These are phyloP conservation scores for Citeromyces matritensis DNA, from an alignment of 805 yeast species.

Conservation along the genomic window DNA sequence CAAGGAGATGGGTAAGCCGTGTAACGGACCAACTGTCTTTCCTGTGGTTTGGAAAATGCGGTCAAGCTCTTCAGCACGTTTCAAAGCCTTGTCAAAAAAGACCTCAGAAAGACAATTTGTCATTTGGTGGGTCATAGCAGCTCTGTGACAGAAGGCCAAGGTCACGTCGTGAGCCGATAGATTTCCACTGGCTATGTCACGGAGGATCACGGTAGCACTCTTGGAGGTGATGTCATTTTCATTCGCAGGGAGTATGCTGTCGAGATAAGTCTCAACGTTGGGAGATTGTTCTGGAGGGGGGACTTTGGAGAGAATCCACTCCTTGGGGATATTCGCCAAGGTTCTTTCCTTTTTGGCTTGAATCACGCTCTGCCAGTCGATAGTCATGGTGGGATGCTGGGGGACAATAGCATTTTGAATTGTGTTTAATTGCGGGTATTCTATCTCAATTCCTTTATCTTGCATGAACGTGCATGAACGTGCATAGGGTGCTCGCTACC, in stretches of 20 bases:
- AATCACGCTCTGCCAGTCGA: background rate
- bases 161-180: slow-evolving; percentile 7
- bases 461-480: too few relatives aligned
- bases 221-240: slow-evolving; percentile 10
- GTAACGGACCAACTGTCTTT: slow-evolving; percentile 9
- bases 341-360: background rate
- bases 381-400: too few relatives aligned
- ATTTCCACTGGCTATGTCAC: slow-evolving; percentile 5
- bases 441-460: too few relatives aligned
- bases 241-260: slow-evolving; percentile 7
- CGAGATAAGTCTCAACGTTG: slow-evolving; percentile 8
- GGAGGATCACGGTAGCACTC: slow-evolving; percentile 8
- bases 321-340: slow-evolving; percentile 9
- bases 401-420: too few relatives aligned
- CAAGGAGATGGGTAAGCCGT: slow-evolving; percentile 25
- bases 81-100: slow-evolving; percentile 9
- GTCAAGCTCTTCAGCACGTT: slow-evolving; percentile 9
- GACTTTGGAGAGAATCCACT: slow-evolving; percentile 12
- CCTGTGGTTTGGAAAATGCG: slow-evolving; percentile 4
- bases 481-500: too few relatives aligned
- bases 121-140: slow-evolving; percentile 12
- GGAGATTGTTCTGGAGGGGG: slow-evolving; percentile 14
- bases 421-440: too few relatives aligned
- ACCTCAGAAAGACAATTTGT: slow-evolving; percentile 11
- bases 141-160: slow-evolving; percentile 12